Conservation (phyloP, 176 grass and related monocot species). For the Bonia amplexicaulis region DNA sequence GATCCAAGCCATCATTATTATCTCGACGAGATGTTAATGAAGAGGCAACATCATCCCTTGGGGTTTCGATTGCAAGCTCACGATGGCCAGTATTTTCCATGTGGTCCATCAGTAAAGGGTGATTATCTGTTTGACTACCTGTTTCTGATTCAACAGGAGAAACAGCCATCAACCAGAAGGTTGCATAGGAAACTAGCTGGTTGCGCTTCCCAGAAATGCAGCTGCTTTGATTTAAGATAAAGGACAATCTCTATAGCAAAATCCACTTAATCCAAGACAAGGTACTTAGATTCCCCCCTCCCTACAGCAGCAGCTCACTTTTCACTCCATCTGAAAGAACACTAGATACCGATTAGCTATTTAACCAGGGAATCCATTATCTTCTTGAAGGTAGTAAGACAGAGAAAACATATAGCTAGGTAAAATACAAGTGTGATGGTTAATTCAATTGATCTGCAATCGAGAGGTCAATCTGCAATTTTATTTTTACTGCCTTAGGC, state of each 20-base stretch:
- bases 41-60: conserved; percentile 53
- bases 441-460: not conserved
- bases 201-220: conserved; percentile 7
- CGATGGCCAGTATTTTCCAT: conserved; percentile 28
- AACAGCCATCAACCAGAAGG: conserved; percentile 46
- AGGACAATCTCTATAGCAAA: not conserved
- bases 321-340: conserved; percentile 22
- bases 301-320: not conserved
- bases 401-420: not conserved
- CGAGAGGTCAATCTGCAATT: not conserved
- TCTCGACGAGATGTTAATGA: conserved; percentile 37
- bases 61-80: conserved; percentile 52
- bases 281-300: not conserved
- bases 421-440: not conserved
- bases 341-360: not conserved
- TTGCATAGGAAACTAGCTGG: conserved; percentile 34
- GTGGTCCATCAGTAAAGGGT: conserved; percentile 50
- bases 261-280: conserved; percentile 1
- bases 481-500: not conserved
- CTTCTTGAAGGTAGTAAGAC: not conserved
- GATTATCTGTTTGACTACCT: conserved; percentile 24
- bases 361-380: not conserved
- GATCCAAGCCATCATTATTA: conserved; percentile 30
- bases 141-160: conserved; percentile 33
- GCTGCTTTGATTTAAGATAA: not conserved